Evolutionary conservation across 345 rosid genomes (phyloP).

Genomic region (Conringia planisiliqua): DNA sequence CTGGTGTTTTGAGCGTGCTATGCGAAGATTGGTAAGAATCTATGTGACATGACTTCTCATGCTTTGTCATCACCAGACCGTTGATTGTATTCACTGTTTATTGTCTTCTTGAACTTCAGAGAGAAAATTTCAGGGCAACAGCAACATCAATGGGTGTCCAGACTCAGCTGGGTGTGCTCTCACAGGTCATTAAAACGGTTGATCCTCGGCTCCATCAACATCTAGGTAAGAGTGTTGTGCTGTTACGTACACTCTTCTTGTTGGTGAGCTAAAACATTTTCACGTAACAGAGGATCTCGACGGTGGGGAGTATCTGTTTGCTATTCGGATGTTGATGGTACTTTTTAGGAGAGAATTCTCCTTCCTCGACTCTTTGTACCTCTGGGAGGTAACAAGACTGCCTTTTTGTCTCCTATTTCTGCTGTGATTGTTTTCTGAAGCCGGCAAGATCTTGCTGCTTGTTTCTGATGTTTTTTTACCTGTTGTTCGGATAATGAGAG

Average conservation of each 20-base stretch:
- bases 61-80: background rate
- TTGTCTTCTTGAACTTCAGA: conserved; percentile 45
- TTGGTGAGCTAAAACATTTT: background rate
- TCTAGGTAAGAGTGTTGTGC: conserved; percentile 52
- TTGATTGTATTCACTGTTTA: background rate
- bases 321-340: conserved; percentile 95
- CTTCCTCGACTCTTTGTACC: conserved; percentile 76
- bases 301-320: conserved; percentile 92
- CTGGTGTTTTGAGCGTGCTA: conserved; percentile 94
- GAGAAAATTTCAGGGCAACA: conserved; percentile 80
- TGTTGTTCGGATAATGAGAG: background rate
- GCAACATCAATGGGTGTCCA: conserved; percentile 84
- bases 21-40: conserved; percentile 73
- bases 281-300: conserved; percentile 72
- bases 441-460: background rate
- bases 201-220: conserved; percentile 95
- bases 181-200: conserved; percentile 77
- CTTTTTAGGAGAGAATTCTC: conserved; percentile 95
- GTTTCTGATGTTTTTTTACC: background rate
- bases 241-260: conserved; percentile 3
- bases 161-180: conserved; percentile 74
- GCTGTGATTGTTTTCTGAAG: background rate
- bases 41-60: conserved; percentile 10
- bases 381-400: conserved; percentile 82
- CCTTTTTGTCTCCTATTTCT: background rate